Evolutionary conservation across 345 rosid genomes (phyloP).

Genomic region (Ceriops decandra): DNA sequence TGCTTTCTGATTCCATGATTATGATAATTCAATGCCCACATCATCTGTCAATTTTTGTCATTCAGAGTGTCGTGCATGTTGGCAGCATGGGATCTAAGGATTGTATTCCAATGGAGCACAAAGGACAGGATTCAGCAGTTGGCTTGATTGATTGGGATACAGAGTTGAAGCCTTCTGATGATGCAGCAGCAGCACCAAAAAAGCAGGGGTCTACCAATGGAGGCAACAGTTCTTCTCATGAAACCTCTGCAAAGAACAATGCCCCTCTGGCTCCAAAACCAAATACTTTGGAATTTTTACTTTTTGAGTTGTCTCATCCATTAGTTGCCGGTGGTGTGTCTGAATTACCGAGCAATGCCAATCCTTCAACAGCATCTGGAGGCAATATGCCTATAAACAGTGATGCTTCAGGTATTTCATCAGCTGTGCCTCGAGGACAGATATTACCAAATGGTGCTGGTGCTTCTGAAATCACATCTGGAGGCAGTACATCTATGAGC

Average conservation of each 20-base stretch:
- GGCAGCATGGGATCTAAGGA: constrained; percentile 12
- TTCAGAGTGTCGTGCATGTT: constrained; percentile 39
- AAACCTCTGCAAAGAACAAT: constrained; percentile 27
- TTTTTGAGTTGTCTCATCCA: constrained; percentile 48
- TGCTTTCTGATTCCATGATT: not conserved
- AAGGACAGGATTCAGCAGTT: constrained; percentile 18
- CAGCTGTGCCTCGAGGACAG: constrained; percentile 17
- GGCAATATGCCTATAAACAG: constrained; percentile 7
- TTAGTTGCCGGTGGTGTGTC: constrained; percentile 11
- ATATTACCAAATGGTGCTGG: constrained; percentile 10
- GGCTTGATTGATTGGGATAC: constrained; percentile 38
- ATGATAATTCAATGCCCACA: not conserved
- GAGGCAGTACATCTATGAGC: constrained; percentile 14
- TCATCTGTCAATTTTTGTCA: not conserved
- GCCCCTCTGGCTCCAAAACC: constrained; percentile 29
- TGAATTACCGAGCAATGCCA: constrained; percentile 15
- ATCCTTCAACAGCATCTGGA: constrained; percentile 20
- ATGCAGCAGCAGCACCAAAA: constrained; percentile 13
- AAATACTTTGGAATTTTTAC: constrained; percentile 55
- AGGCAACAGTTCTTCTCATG: constrained; percentile 29
- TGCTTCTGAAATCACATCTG: constrained; percentile 19
- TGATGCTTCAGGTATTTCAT: constrained; percentile 10
- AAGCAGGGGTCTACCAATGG: constrained; percentile 20
- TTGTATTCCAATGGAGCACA: constrained; percentile 20
- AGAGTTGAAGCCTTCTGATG: constrained; percentile 25